Percentiles rank a stretch among this genome's conserved stretches.
These are phyloP conservation scores for Candida smagusa DNA, from an alignment of 1,139 yeast species.

Conservation along the genomic window DNA sequence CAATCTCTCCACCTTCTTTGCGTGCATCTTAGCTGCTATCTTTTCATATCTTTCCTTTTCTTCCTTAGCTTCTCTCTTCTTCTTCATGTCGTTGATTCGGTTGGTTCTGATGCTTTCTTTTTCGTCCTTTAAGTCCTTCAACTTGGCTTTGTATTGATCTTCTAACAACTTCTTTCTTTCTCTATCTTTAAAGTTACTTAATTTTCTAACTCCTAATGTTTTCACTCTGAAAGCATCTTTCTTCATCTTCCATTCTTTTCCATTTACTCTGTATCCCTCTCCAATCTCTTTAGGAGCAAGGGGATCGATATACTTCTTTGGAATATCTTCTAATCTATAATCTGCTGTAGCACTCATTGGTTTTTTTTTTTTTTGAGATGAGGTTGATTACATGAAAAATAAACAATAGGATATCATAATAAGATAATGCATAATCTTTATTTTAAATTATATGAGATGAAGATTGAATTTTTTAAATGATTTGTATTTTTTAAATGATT, in stretches of 20 bases:
- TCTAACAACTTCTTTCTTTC: conserved; percentile 38
- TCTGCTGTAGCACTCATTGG: conserved; percentile 11
- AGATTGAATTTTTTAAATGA: too few species aligned
- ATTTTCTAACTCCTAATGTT: conserved; percentile 15
- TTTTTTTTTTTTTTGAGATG: too few species aligned
- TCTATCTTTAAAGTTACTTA: conserved; percentile 23
- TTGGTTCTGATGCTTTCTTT: conserved; percentile 52
- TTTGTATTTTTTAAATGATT: too few species aligned
- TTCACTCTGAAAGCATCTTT: conserved; percentile 26
- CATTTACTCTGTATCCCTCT: conserved; percentile 24
- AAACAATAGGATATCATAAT: too few species aligned
- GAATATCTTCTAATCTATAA: conserved; percentile 16
- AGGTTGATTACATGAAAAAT: too few species aligned
- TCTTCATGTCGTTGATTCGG: conserved; percentile 54
- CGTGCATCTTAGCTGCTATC: conserved; percentile 72
- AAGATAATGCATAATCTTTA: too few species aligned
- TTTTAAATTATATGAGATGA: too few species aligned
- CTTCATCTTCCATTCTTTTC: conserved; percentile 26
- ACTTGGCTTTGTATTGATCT: conserved; percentile 46
- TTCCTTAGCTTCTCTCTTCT: conserved; percentile 65
- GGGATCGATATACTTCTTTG: conserved; percentile 22
- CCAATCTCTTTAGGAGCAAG: conserved; percentile 20
- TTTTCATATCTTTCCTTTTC: conserved; percentile 73
- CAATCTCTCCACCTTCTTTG: conserved; percentile 73
- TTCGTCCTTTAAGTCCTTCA: conserved; percentile 60